These are phyloP conservation scores for Yarrowia yakushimensis DNA, from an alignment of 805 yeast genomes.

Conservation along the genomic window DNA sequence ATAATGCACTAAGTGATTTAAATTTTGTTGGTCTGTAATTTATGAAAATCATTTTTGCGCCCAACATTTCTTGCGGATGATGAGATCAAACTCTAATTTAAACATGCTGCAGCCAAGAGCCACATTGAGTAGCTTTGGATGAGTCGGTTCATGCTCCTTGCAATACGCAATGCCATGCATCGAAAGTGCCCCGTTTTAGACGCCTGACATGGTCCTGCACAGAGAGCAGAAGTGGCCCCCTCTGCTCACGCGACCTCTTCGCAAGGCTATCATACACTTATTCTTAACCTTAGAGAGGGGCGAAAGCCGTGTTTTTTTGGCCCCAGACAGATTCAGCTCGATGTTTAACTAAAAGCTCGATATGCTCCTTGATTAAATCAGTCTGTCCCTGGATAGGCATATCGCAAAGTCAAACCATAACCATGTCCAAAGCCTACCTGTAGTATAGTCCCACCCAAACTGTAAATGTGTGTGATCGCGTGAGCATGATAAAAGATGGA, in stretches of 20 bases:
- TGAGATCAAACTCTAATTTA: background rate
- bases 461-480: too few relatives aligned
- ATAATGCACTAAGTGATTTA: slow-evolving; percentile 15
- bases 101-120: slow-evolving; percentile 1
- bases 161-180: background rate
- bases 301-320: background rate
- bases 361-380: background rate
- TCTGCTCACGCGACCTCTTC: background rate
- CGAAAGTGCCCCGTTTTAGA: background rate
- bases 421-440: background rate
- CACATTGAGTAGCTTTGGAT: background rate
- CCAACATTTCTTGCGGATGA: background rate
- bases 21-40: background rate
- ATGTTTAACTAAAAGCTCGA: background rate
- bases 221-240: background rate
- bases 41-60: background rate
- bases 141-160: background rate
- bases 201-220: background rate
- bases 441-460: background rate
- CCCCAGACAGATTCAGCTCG: background rate
- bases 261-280: background rate
- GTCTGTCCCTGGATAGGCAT: slow-evolving; percentile 3
- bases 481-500: too few relatives aligned
- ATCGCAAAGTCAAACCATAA: slow-evolving; percentile 9
- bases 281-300: background rate